These are phyloP conservation scores for Cladophialophora exuberans DNA, from an alignment of 2,329 filamentous ascomycete genomes.

Conservation along the genomic window DNA sequence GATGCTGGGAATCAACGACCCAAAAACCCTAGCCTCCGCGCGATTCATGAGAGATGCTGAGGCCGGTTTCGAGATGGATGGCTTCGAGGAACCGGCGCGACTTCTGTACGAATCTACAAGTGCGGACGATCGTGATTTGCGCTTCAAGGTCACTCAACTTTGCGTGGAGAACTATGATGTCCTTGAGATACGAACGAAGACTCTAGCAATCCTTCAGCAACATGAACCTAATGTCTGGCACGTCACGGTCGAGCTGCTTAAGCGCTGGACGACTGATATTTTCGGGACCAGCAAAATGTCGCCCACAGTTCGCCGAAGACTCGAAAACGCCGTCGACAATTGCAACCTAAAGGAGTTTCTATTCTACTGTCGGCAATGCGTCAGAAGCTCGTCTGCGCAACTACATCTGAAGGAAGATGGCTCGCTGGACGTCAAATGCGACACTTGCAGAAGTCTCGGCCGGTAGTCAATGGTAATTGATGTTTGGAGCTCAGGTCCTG, in stretches of 20 bases:
- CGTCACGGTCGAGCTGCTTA: constrained; percentile 1
- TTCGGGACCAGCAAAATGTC: too few relatives aligned
- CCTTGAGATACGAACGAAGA: background rate
- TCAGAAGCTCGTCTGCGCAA: too few relatives aligned
- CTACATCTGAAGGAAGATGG: too few relatives aligned
- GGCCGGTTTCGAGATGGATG: constrained; percentile 2
- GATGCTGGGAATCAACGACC: constrained; percentile 10
- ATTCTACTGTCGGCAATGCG: too few relatives aligned
- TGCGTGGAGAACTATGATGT: constrained; percentile 4
- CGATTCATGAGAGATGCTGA: constrained; percentile 9
- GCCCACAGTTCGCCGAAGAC: too few relatives aligned
- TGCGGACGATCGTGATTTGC: constrained; percentile 5
- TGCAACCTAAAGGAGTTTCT: too few relatives aligned
- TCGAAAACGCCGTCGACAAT: too few relatives aligned
- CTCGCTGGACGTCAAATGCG: too few relatives aligned
- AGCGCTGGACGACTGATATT: too few relatives aligned
- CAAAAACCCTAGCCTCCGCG: background rate
- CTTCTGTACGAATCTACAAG: constrained; percentile 11
- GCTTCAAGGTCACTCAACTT: constrained; percentile 4
- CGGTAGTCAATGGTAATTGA: too few relatives aligned
- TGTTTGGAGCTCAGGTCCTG: too few relatives aligned
- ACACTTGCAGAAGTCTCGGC: too few relatives aligned
- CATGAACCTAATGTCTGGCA: constrained; percentile 10
- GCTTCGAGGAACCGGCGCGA: constrained; percentile 5
- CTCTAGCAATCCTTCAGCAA: constrained; percentile 8